These are phyloP conservation scores for Beta vulgaris DNA, from an alignment of 148 eudicot species.

Conservation along the genomic window DNA sequence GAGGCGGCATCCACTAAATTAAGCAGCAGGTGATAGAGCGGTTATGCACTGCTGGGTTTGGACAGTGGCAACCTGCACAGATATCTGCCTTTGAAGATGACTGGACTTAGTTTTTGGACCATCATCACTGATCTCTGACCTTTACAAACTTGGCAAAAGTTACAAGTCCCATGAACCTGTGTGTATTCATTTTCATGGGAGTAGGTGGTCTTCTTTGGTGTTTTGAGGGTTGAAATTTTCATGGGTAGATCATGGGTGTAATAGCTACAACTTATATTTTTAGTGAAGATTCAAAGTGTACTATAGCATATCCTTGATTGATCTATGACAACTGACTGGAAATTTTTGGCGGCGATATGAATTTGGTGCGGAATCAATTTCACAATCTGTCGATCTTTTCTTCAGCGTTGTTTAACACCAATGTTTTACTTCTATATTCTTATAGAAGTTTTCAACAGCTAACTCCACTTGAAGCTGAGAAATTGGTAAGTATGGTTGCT, in stretches of 20 bases:
- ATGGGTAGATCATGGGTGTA: conserved; percentile 19
- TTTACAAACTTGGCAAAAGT: conserved; percentile 14
- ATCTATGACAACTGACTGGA: background rate
- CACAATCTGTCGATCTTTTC: background rate
- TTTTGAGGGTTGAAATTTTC: background rate
- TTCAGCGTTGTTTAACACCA: background rate
- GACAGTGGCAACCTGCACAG: conserved; percentile 34
- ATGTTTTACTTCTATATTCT: background rate
- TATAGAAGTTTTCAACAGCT: no score
- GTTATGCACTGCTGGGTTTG: conserved; percentile 30
- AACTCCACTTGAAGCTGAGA: background rate
- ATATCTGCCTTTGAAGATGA: conserved; percentile 33
- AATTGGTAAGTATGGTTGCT: background rate
- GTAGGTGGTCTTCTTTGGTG: conserved; percentile 10
- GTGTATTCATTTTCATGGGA: conserved; percentile 14
- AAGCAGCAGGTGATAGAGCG: conserved; percentile 30
- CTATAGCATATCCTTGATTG: background rate
- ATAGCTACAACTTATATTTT: background rate
- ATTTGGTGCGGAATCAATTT: background rate
- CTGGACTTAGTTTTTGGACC: conserved; percentile 6
- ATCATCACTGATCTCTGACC: conserved; percentile 20
- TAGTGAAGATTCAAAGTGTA: background rate
- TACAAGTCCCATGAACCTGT: conserved; percentile 13
- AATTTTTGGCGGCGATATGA: background rate
- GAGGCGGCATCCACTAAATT: conserved; percentile 74